Evolutionary conservation across 345 rosid species (phyloP), one percentile per base, ranked within the genome.

Genomic region (Cardamine chenopodiifolia): DNA sequence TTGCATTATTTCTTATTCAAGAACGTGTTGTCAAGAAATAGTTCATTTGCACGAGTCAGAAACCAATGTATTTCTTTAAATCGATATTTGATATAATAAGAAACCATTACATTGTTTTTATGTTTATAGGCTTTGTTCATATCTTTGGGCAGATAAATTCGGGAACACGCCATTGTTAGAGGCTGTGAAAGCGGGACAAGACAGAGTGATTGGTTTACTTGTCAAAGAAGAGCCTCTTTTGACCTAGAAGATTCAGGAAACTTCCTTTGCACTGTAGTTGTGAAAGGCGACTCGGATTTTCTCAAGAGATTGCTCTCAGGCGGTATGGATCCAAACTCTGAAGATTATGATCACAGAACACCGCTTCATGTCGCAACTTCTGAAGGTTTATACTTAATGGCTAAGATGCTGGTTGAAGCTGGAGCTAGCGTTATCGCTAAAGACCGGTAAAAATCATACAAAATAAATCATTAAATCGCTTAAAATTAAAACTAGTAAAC

Each of bases 361-460:
- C 93, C 98, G 12, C 98, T 96, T 80, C 98, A 96, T 72, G 75
- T 90, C 8, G 98, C 98, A 56, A 88, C 94, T 64, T 90, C 99
- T 35, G 96, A 92, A 83, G 99, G 97, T 23, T 75, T 88, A 66
- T 81, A 66, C 83, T 50, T 86, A 65, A 89, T 90, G 88, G 91
- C 95, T 60, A 89, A 87, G 75, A 66, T 89, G 83, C 78, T 96
- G 29, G 74, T 90, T 68, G 89, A 96, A 58, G 88, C 92, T 26
- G 96, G 99, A 49, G 94, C 98, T 31, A 89, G 87, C 62, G 90
- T 90, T 70, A 68, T 80, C 60, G 74, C 86, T 8, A 90, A 84
- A 86, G 99, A 95, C 86, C 85, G 97, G 99, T 91, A 82, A 23
- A 40, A 25, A 8, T 11, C 19, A 62, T 58, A 34, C 25, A 5